Percentiles rank a stretch among this genome's conserved stretches.
Evolutionary conservation across 768 basidiomycete species (phyloP).

Genomic region (Piloderma croceum): DNA sequence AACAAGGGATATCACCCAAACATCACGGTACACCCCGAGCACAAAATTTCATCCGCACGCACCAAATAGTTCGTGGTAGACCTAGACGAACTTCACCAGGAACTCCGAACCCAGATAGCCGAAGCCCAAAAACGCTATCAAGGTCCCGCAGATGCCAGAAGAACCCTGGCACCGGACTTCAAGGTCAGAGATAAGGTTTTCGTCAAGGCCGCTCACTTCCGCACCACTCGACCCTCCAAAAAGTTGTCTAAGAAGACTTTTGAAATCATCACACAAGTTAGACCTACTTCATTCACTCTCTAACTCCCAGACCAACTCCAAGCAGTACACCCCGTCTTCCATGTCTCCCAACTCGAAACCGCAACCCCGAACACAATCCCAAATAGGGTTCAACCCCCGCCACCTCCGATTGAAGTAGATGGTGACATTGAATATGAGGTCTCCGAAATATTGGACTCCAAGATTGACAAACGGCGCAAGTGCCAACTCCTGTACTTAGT

Average conservation of each 20-base stretch:
- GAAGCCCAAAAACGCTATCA: conserved; percentile 13
- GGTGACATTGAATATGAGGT: conserved; percentile 14
- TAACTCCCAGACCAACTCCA: conserved; percentile 10
- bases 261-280: conserved; percentile 9
- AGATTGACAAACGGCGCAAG: not conserved
- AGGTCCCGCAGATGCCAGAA: conserved; percentile 4
- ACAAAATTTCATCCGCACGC: conserved; percentile 9
- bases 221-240: conserved; percentile 3
- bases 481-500: conserved; percentile 11
- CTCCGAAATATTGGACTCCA: conserved; percentile 8
- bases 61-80: conserved; percentile 17
- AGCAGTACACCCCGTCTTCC: conserved; percentile 14
- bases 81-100: conserved; percentile 15
- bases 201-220: conserved; percentile 7
- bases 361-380: not conserved
- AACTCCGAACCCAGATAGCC: conserved; percentile 13
- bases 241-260: conserved; percentile 17
- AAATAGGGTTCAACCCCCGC: not conserved
- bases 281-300: conserved; percentile 11
- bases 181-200: conserved; percentile 6
- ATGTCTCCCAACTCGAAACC: conserved; percentile 14
- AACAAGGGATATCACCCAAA: conserved; percentile 25
- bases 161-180: conserved; percentile 3
- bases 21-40: conserved; percentile 11
- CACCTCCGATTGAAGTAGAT: conserved; percentile 6